phyloP scores from a whole-genome alignment of 768 basidiomycete genomes.

The Tylopilus rubrobrunneus region DNA sequence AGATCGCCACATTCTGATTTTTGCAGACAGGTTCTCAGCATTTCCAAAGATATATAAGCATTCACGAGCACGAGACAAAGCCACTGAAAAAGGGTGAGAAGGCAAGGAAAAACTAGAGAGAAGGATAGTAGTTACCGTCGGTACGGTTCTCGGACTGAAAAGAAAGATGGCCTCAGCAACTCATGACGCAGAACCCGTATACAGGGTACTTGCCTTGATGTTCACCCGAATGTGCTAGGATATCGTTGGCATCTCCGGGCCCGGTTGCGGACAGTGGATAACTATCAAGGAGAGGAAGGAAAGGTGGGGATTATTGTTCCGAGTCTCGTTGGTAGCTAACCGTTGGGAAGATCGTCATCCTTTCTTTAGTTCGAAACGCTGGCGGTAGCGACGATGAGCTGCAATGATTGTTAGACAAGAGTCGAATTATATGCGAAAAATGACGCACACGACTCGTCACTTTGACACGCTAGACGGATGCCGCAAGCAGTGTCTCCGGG shows the following conservation, averaged over 20 bases:
- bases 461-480: conserved; percentile 39
- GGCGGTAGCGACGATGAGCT: too few species aligned
- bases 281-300: too few species aligned
- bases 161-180: conserved; percentile 18
- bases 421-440: too few species aligned
- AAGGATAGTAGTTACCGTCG: conserved; percentile 36
- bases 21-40: conserved; percentile 26
- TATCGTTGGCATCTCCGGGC: conserved; percentile 16
- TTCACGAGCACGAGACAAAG: conserved; percentile 69
- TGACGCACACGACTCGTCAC: too few species aligned
- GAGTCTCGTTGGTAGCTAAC: conserved; percentile 74
- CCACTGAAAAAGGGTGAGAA: conserved; percentile 39
- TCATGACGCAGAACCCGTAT: background rate
- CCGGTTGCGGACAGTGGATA: too few species aligned
- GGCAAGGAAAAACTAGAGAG: too few species aligned
- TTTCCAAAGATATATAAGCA: conserved; percentile 76
- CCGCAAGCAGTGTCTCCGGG: conserved; percentile 15
- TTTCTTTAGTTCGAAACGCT: too few species aligned
- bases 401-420: background rate
- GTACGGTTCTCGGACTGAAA: conserved; percentile 51
- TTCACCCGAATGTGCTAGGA: conserved; percentile 26
- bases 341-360: too few species aligned
- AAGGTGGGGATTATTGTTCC: too few species aligned
- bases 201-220: conserved; percentile 57
- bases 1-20: conserved; percentile 54